Conservation (phyloP, 2,329 filamentous ascomycete genomes). For the Penicillium hesseltinei region DNA sequence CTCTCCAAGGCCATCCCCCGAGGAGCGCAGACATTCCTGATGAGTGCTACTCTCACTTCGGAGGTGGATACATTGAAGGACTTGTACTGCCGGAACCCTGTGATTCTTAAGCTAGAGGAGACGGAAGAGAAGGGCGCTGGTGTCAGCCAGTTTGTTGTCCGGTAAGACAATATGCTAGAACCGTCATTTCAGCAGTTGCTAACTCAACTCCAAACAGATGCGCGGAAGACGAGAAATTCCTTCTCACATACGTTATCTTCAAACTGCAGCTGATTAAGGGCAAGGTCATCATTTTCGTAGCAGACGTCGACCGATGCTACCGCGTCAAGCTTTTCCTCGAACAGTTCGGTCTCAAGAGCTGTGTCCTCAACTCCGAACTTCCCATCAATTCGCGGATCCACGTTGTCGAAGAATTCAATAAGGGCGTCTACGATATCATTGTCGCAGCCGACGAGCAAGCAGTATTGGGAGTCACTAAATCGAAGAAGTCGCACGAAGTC, state of each 20-base stretch:
- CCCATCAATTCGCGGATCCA: conserved; percentile 91
- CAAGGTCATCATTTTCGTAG: conserved; percentile 82
- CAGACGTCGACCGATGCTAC: conserved; percentile 85
- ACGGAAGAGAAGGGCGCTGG: conserved; percentile 72
- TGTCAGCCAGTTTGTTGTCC: conserved; percentile 84
- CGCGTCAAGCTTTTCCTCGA: conserved; percentile 92
- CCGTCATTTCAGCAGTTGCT: conserved; percentile 18
- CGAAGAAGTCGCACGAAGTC: conserved; percentile 31
- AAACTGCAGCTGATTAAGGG: conserved; percentile 92
- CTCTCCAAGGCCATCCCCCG: conserved; percentile 76
- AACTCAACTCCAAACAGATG: conserved; percentile 52
- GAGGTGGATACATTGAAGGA: conserved; percentile 84
- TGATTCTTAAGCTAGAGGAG: conserved; percentile 77
- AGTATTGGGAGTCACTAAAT: conserved; percentile 60
- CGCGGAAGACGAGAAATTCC: conserved; percentile 95
- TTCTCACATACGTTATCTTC: conserved; percentile 90
- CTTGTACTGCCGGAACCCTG: conserved; percentile 80
- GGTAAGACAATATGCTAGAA: conserved; percentile 47
- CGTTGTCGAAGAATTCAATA: conserved; percentile 96
- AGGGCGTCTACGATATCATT: conserved; percentile 94
- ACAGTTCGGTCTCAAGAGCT: conserved; percentile 92
- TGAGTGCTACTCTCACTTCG: conserved; percentile 86
- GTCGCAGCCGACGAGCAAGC: conserved; percentile 94
- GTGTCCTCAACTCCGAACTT: conserved; percentile 89
- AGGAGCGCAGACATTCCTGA: conserved; percentile 84